A percentile compares a stretch with the other conserved stretches of the same genome.
Conservation (phyloP, 192 early-diverging fungal species). For the Coemansia sp. region DNA sequence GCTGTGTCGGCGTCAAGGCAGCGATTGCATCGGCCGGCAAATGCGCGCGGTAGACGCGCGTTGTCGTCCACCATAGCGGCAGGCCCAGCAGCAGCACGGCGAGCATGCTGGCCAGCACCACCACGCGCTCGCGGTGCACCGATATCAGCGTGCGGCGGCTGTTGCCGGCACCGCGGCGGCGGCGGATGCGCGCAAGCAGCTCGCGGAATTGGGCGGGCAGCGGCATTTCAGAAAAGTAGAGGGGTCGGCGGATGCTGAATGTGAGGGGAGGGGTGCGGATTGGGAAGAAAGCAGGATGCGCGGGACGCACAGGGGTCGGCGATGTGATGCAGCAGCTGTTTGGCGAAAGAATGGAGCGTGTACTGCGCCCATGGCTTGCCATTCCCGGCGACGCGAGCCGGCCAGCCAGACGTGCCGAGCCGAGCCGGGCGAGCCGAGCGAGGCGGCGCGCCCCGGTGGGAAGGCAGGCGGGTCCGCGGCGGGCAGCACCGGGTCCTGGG, state of each 20-base stretch:
- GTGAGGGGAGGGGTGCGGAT: neutral
- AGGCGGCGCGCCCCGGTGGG: too few species aligned
- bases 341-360: too few species aligned
- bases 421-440: too few species aligned
- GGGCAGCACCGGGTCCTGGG: too few species aligned
- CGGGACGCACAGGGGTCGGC: constrained; percentile 1
- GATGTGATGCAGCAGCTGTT: too few species aligned
- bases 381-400: too few species aligned
- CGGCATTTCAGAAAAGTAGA: constrained; percentile 1
- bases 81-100: constrained; percentile 29
- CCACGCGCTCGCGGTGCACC: constrained; percentile 31
- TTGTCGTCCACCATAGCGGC: constrained; percentile 52
- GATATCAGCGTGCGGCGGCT: constrained; percentile 28
- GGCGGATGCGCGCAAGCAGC: too few species aligned
- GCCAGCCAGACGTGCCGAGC: too few species aligned
- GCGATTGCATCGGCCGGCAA: constrained; percentile 24
- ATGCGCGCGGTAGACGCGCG: constrained; percentile 47
- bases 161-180: too few species aligned
- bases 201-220: constrained; percentile 23
- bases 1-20: constrained; percentile 8
- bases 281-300: constrained; percentile 1
- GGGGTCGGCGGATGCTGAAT: neutral
- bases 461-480: too few species aligned
- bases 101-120: constrained; percentile 41
- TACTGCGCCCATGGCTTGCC: too few species aligned